Conservation (phyloP, 139 green algal genomes). For the Chlamydomonas incerta region DNA sequence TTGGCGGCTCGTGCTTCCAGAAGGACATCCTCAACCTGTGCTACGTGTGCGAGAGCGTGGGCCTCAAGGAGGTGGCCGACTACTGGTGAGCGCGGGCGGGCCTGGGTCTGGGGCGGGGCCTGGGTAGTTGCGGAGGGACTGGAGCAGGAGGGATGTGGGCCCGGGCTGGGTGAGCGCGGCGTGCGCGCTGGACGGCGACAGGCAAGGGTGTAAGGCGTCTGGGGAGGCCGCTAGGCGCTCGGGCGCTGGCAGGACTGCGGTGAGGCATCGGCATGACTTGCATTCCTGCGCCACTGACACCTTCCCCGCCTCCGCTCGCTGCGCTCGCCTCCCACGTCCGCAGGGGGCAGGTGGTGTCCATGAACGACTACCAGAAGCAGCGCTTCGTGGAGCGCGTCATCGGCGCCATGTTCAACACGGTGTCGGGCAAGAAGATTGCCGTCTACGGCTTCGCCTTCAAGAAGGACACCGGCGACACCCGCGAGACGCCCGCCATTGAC, state of each 20-base stretch:
- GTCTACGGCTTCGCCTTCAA: conserved; percentile 99
- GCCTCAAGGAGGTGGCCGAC: conserved; percentile 93
- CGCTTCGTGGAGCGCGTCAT: conserved; percentile 97
- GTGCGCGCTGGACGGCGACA: too few species aligned
- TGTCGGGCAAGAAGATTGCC: conserved; percentile 95
- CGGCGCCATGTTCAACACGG: conserved; percentile 99
- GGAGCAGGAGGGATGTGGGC: too few species aligned
- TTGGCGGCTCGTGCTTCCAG: conserved; percentile 99
- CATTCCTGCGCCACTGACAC: too few species aligned
- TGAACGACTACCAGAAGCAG: conserved; percentile 99
- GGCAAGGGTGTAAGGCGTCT: too few species aligned
- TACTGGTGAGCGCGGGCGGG: conserved; percentile 90
- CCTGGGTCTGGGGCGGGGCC: too few species aligned
- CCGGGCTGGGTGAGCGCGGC: too few species aligned
- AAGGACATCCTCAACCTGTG: conserved; percentile 99
- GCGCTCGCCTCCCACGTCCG: too few species aligned
- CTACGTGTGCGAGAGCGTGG: conserved; percentile 97
- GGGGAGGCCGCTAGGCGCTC: too few species aligned
- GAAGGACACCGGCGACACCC: conserved; percentile 96
- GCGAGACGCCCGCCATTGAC: conserved; percentile 99
- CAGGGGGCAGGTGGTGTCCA: conserved; percentile 82
- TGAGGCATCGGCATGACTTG: too few species aligned
- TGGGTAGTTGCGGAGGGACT: too few species aligned
- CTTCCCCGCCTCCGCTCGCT: too few species aligned
- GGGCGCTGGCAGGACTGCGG: too few species aligned